These are phyloP conservation scores for Boehmeria nivea DNA, from an alignment of 306 rosid species.

Conservation along the genomic window DNA sequence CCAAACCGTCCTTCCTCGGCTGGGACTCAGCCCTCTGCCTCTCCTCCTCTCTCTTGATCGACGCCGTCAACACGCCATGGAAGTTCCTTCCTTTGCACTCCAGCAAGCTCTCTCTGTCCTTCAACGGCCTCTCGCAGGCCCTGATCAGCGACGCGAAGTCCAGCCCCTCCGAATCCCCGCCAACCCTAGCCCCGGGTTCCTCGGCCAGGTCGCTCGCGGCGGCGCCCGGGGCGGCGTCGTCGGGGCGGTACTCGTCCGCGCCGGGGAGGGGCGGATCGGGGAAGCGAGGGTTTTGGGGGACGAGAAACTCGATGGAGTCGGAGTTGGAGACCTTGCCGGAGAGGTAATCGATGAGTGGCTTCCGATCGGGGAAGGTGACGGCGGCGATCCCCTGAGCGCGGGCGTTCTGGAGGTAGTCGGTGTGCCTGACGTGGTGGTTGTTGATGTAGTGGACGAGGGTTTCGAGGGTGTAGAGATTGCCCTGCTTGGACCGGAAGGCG, in stretches of 20 bases:
- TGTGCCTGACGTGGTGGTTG: constrained; percentile 75
- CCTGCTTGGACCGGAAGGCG: constrained; percentile 85
- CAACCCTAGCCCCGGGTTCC: constrained; percentile 5
- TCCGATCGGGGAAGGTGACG: constrained; percentile 87
- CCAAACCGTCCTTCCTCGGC: constrained; percentile 90
- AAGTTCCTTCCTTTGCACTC: constrained; percentile 85
- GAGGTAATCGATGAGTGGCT: constrained; percentile 78
- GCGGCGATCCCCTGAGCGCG: constrained; percentile 63
- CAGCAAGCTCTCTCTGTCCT: constrained; percentile 71
- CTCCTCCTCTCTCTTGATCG: constrained; percentile 91
- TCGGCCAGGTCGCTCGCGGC: constrained; percentile 3
- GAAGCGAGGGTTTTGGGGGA: constrained; percentile 42
- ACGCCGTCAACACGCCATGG: constrained; percentile 55
- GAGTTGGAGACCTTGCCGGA: constrained; percentile 68
- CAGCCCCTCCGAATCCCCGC: constrained; percentile 11
- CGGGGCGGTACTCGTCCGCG: constrained; percentile 22
- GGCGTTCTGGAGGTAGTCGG: constrained; percentile 82
- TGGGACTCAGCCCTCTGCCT: constrained; percentile 82
- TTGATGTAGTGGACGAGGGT: constrained; percentile 79
- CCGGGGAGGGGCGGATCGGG: constrained; percentile 30
- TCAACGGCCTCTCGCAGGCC: constrained; percentile 63
- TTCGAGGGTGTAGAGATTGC: constrained; percentile 88
- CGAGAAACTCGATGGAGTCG: constrained; percentile 75
- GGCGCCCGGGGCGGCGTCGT: constrained; percentile 6
- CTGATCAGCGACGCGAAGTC: constrained; percentile 52